Evolutionary conservation across 805 yeast species (phyloP).

Genomic region (Pichia deserticola): DNA sequence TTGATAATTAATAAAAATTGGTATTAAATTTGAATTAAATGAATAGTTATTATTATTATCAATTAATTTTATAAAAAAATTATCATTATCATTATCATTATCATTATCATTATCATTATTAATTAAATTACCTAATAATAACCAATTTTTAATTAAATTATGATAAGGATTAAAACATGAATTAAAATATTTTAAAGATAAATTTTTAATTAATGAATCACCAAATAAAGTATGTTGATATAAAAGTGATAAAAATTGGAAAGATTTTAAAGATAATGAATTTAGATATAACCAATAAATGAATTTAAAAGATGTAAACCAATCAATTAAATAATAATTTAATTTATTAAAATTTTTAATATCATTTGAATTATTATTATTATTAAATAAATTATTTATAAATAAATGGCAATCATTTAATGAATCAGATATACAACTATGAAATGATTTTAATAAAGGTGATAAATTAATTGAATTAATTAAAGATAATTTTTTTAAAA

Average conservation of each 20-base stretch:
- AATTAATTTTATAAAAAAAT: conserved; percentile 44
- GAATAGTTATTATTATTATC: not conserved
- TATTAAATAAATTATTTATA: not conserved
- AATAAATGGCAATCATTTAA: not conserved
- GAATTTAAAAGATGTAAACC: conserved; percentile 51
- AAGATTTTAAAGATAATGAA: conserved; percentile 31
- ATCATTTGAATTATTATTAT: not conserved
- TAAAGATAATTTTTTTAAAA: conserved; percentile 1
- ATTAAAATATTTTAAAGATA: conserved; percentile 38
- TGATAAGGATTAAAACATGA: conserved; percentile 52
- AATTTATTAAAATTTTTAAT: not conserved
- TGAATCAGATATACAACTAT: not conserved
- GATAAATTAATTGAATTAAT: not conserved
- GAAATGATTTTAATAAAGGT: not conserved
- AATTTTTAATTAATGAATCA: conserved; percentile 41
- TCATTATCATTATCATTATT: conserved; percentile 4
- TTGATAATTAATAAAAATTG: conserved; percentile 35
- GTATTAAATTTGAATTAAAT: conserved; percentile 29
- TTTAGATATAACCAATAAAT: conserved; percentile 37
- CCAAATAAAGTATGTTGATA: conserved; percentile 53
- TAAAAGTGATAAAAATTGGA: conserved; percentile 48
- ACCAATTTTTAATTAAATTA: conserved; percentile 57
- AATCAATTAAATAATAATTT: conserved; percentile 35
- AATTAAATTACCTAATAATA: conserved; percentile 52
- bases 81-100: conserved; percentile 35